Percentiles rank a stretch among this genome's conserved stretches.
phyloP scores from a whole-genome alignment of 2,329 filamentous ascomycete genomes.

The Exophiala phaeomuriformis region DNA sequence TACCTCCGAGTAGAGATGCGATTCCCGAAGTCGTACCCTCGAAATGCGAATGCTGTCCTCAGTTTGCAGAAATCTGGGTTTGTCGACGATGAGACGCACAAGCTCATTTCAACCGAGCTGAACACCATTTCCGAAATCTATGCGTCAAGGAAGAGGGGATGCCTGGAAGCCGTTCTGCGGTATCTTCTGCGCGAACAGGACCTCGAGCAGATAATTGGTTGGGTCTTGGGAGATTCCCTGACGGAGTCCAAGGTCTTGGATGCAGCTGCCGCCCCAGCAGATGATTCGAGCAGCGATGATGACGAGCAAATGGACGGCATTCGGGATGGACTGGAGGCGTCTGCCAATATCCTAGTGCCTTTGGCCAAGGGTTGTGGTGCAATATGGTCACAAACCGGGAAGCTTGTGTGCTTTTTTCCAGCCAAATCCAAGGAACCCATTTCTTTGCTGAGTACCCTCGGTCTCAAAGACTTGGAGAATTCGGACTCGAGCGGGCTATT shows the following conservation, averaged over 20 bases:
- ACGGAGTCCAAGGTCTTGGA: constrained; percentile 43
- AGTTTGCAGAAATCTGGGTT: constrained; percentile 52
- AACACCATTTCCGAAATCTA: constrained; percentile 50
- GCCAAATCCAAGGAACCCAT: constrained; percentile 45
- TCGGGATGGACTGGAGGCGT: constrained; percentile 30
- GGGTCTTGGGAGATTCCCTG: constrained; percentile 52
- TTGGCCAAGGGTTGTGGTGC: constrained; percentile 54
- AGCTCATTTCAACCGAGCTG: constrained; percentile 46
- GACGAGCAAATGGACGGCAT: constrained; percentile 42
- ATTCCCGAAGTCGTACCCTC: constrained; percentile 53
- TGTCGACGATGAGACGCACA: constrained; percentile 46
- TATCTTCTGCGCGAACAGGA: constrained; percentile 54
- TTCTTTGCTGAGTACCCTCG: constrained; percentile 43
- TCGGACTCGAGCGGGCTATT: constrained; percentile 49
- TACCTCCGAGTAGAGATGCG: constrained; percentile 53
- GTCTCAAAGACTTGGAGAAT: constrained; percentile 44
- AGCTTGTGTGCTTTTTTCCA: constrained; percentile 52
- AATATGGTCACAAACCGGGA: constrained; percentile 51
- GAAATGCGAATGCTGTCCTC: constrained; percentile 44
- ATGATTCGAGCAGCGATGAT: constrained; percentile 79
- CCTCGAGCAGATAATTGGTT: constrained; percentile 51
- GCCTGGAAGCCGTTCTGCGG: constrained; percentile 54
- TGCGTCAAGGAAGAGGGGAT: constrained; percentile 47
- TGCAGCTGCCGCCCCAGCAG: constrained; percentile 48
- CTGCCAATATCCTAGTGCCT: constrained; percentile 56